These are phyloP conservation scores for Metarhizium album DNA, from an alignment of 2,329 filamentous ascomycete genomes.

Conservation along the genomic window DNA sequence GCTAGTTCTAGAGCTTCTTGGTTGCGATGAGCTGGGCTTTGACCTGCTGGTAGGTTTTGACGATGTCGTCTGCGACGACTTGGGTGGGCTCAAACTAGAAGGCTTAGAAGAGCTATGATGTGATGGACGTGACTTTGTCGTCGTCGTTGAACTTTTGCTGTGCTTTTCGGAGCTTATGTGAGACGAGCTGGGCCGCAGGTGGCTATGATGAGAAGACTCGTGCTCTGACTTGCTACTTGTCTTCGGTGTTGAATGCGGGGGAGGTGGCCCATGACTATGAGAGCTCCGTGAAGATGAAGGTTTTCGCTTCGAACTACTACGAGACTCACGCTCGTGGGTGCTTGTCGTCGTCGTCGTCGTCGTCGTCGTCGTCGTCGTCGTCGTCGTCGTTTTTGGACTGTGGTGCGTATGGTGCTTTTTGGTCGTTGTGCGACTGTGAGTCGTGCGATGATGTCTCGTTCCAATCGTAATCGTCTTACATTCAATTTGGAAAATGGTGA, in stretches of 20 bases:
- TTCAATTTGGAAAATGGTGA: slow-evolving; percentile 4
- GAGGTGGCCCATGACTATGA: background rate
- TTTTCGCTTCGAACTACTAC: too few species aligned
- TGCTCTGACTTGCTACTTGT: background rate
- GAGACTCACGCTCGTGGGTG: too few species aligned
- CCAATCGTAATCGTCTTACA: background rate
- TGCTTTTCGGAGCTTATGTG: background rate
- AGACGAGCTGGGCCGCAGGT: too few species aligned
- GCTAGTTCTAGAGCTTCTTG: too few species aligned
- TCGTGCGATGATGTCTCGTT: background rate
- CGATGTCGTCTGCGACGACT: background rate
- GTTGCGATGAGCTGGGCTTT: background rate
- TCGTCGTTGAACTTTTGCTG: background rate
- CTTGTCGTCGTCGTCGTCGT: too few species aligned
- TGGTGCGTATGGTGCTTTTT: background rate
- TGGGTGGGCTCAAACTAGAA: background rate
- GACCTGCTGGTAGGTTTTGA: background rate
- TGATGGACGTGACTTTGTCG: background rate
- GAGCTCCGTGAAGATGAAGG: too few species aligned
- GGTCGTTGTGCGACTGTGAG: background rate
- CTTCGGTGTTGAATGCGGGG: background rate
- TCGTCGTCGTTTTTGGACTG: too few species aligned
- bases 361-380: too few species aligned
- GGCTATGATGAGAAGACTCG: background rate
- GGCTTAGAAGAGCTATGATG: background rate